Conservation (phyloP, 805 yeast genomes). For the Isabelozyma rhagii region DNA sequence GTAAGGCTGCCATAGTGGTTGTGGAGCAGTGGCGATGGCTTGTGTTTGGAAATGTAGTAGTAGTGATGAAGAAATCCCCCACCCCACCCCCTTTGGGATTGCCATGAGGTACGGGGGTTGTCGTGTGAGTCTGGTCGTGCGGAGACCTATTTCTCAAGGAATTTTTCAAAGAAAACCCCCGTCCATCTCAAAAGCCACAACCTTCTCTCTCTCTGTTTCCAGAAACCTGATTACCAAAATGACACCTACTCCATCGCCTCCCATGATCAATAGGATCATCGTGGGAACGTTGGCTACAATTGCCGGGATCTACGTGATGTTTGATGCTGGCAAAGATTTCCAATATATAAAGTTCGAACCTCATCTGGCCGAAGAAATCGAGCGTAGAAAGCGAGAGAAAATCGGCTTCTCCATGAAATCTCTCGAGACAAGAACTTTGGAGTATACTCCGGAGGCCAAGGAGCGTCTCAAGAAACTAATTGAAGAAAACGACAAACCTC, state of each 20-base stretch:
- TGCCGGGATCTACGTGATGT: constrained; percentile 30
- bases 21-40: background rate
- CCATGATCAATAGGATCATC: constrained; percentile 28
- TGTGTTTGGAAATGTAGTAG: too few species aligned
- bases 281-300: constrained; percentile 35
- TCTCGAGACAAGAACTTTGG: constrained; percentile 34
- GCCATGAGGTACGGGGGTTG: background rate
- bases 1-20: constrained; percentile 55
- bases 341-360: constrained; percentile 39
- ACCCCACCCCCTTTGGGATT: too few species aligned
- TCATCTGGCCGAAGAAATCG: constrained; percentile 35
- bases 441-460: constrained; percentile 43
- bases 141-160: too few species aligned
- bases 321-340: constrained; percentile 36
- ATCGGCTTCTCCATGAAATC: constrained; percentile 25
- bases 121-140: background rate
- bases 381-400: constrained; percentile 31
- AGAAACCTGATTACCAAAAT: constrained; percentile 10
- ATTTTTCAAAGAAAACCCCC: too few species aligned
- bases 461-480: constrained; percentile 22
- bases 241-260: constrained; percentile 24
- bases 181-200: too few species aligned
- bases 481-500: constrained; percentile 12
- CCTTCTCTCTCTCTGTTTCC: background rate
- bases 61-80: too few species aligned